phyloP scores from a whole-genome alignment of 2,329 filamentous ascomycete genomes.

The Sporothrix phasma region DNA sequence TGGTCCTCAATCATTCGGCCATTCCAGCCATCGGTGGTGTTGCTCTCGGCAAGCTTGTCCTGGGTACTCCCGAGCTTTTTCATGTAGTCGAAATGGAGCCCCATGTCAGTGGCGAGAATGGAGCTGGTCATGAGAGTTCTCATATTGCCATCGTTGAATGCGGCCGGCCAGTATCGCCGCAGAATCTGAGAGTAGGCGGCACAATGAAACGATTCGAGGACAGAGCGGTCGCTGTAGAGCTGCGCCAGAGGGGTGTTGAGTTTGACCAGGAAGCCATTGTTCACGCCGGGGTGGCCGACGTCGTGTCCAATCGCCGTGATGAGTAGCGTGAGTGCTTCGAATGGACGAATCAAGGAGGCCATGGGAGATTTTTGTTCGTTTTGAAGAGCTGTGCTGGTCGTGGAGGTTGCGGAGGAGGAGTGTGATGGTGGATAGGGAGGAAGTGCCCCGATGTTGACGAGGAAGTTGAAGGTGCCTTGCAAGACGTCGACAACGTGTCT shows the following conservation, averaged over 20 bases:
- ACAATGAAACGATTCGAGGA: constrained; percentile 94
- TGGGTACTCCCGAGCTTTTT: constrained; percentile 72
- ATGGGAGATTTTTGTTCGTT: constrained; percentile 61
- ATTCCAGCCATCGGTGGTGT: constrained; percentile 63
- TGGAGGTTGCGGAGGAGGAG: neutral
- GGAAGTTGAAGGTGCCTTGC: constrained; percentile 84
- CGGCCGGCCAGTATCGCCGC: constrained; percentile 78
- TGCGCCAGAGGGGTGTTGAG: constrained; percentile 89
- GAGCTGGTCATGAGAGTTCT: constrained; percentile 90
- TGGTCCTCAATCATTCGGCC: constrained; percentile 65
- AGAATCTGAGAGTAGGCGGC: constrained; percentile 95
- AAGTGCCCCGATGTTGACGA: constrained; percentile 68
- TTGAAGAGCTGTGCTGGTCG: constrained; percentile 61
- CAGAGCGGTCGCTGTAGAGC: constrained; percentile 92
- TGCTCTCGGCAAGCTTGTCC: constrained; percentile 60
- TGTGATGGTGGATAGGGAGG: constrained; percentile 49
- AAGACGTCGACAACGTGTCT: constrained; percentile 93
- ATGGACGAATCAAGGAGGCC: constrained; percentile 66
- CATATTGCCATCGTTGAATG: constrained; percentile 69
- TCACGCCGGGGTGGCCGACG: constrained; percentile 93
- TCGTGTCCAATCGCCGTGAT: constrained; percentile 97
- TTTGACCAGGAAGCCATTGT: constrained; percentile 90
- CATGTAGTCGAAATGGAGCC: constrained; percentile 95
- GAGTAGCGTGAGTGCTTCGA: constrained; percentile 79
- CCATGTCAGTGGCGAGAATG: constrained; percentile 97